Percentiles rank a stretch among this genome's conserved stretches.
Evolutionary conservation across 2,329 filamentous ascomycete genomes (phyloP).

Genomic region (Cladorrhinum sp.): DNA sequence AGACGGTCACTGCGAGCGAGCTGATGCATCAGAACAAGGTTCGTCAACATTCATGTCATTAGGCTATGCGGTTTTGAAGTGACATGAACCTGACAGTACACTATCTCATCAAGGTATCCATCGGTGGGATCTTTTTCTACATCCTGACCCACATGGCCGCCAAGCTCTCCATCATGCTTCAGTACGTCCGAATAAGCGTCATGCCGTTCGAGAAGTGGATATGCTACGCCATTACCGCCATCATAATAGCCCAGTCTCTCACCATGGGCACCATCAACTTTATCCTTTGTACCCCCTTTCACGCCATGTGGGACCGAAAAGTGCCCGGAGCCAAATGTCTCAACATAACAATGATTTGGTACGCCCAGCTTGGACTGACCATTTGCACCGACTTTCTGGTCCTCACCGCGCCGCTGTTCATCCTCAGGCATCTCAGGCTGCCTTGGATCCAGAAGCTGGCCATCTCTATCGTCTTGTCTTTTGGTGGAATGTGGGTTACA

Average conservation of each 20-base stretch:
- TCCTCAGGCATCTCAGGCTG: neutral
- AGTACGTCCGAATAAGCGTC: conserved; percentile 7
- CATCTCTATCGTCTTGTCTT: conserved; percentile 5
- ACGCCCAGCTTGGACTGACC: conserved; percentile 1
- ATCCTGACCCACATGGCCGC: conserved; percentile 3
- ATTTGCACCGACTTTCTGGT: conserved; percentile 8
- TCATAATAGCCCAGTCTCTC: neutral
- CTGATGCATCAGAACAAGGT: neutral
- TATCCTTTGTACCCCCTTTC: neutral
- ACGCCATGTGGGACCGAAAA: neutral
- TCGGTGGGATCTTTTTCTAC: conserved; percentile 6
- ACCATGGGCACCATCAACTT: neutral
- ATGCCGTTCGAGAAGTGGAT: conserved; percentile 2
- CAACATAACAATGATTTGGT: neutral
- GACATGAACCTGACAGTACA: no score
- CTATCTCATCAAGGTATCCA: no score
- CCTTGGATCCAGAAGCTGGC: neutral
- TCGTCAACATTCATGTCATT: no score
- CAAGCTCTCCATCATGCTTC: conserved; percentile 12
- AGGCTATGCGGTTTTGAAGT: no score
- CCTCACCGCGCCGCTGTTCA: neutral
- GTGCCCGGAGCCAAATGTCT: conserved; percentile 1
- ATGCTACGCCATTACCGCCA: neutral
- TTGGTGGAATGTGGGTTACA: neutral
- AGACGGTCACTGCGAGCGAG: neutral